Percentiles rank a stretch among this genome's conserved stretches.
Conservation (phyloP, 345 rosid species). For the Toxicodendron radicans region DNA sequence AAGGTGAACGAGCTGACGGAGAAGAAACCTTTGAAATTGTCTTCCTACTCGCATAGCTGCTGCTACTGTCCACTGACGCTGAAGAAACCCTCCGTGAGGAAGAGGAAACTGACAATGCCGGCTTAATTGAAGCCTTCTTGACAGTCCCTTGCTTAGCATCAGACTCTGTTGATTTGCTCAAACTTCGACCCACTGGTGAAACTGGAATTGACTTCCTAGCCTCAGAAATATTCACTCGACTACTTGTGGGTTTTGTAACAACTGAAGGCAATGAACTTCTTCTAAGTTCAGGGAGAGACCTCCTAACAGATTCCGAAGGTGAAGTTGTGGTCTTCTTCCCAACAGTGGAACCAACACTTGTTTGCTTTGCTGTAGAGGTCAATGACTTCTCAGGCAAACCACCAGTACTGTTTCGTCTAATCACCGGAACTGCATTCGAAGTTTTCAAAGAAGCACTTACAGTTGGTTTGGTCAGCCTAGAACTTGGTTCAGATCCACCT, state of each 20-base stretch:
- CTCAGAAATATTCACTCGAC: slow-evolving; percentile 47
- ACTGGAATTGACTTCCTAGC: slow-evolving; percentile 45
- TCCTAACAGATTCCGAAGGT: slow-evolving; percentile 53
- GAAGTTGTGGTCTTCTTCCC: slow-evolving; percentile 49
- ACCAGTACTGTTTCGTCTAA: slow-evolving; percentile 88
- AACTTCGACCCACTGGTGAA: slow-evolving; percentile 51
- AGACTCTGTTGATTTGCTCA: slow-evolving; percentile 52
- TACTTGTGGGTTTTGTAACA: slow-evolving; percentile 44
- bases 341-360: slow-evolving; percentile 30
- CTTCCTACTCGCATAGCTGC: slow-evolving; percentile 59
- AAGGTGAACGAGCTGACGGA: slow-evolving; percentile 60
- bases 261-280: slow-evolving; percentile 75
- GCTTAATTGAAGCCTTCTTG: slow-evolving; percentile 51
- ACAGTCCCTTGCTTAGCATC: slow-evolving; percentile 44
- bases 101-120: slow-evolving; percentile 45
- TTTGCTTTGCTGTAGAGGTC: slow-evolving; percentile 30
- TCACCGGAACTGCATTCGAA: slow-evolving; percentile 48
- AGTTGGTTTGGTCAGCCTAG: slow-evolving; percentile 46
- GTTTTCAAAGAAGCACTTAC: slow-evolving; percentile 41
- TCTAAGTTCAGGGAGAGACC: slow-evolving; percentile 81
- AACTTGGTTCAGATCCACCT: slow-evolving; percentile 33
- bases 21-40: slow-evolving; percentile 61
- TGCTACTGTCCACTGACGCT: slow-evolving; percentile 59
- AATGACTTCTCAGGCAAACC: slow-evolving; percentile 60
- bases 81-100: slow-evolving; percentile 61